These are phyloP conservation scores for Dalbergia oliveri DNA, from an alignment of 306 rosid species.

Conservation along the genomic window DNA sequence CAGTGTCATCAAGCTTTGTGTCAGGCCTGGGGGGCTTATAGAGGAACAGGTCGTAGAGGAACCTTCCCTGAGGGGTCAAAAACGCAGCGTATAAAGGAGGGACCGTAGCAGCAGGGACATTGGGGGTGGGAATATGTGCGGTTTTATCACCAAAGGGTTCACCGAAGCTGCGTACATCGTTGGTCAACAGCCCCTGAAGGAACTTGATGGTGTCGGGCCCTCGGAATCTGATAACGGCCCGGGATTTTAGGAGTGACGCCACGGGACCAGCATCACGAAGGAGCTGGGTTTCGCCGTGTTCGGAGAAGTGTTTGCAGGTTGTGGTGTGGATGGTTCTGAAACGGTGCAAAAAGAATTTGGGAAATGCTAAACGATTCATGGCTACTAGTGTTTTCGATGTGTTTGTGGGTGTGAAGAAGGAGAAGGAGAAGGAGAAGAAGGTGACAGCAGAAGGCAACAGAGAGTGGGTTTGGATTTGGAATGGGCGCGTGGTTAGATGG, in stretches of 20 bases:
- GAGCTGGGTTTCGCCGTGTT: conserved; percentile 50
- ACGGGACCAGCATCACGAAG: conserved; percentile 61
- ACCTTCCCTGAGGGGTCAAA: conserved; percentile 89
- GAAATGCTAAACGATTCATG: conserved; percentile 60
- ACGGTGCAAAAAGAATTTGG: conserved; percentile 43
- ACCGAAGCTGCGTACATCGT: conserved; percentile 71
- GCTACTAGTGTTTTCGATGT: background rate
- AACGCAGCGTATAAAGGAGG: conserved; percentile 81
- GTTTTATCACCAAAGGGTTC: conserved; percentile 57
- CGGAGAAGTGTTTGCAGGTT: conserved; percentile 31
- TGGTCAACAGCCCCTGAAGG: conserved; percentile 85
- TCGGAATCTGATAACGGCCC: conserved; percentile 81
- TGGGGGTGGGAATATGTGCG: conserved; percentile 65
- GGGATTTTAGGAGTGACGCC: conserved; percentile 66
- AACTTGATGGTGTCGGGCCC: conserved; percentile 88
- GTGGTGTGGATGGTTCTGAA: conserved; percentile 53
- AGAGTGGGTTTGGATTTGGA: background rate
- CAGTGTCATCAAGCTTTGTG: conserved; percentile 68
- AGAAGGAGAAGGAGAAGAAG: background rate
- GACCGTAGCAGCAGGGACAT: conserved; percentile 57
- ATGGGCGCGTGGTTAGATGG: conserved; percentile 33
- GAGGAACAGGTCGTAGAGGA: conserved; percentile 78
- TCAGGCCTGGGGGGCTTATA: conserved; percentile 62
- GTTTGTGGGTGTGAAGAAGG: conserved; percentile 20
- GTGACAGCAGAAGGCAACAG: background rate